phyloP scores from a whole-genome alignment of 2,329 filamentous ascomycete species.

The Ophiostoma tasmaniense region DNA sequence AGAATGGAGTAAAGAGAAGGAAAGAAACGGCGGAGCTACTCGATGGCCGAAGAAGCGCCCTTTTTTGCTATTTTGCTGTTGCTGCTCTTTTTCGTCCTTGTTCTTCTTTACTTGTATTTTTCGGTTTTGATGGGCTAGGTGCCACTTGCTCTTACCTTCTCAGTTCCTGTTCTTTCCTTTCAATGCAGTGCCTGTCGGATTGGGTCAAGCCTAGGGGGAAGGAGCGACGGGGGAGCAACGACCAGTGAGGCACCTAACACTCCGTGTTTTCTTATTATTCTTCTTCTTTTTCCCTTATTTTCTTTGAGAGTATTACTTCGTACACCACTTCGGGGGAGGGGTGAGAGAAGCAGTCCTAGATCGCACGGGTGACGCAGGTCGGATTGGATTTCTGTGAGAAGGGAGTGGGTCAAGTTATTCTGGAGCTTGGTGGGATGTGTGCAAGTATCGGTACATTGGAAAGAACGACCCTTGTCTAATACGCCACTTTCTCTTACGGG shows the following conservation, averaged over 20 bases:
- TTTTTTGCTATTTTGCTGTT: conserved; percentile 16
- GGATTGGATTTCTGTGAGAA: conserved; percentile 9
- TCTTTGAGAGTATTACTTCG: too few species aligned
- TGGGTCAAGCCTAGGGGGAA: conserved; percentile 12
- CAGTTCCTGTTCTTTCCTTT: conserved; percentile 8
- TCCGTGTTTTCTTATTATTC: not conserved
- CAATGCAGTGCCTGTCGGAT: conserved; percentile 12
- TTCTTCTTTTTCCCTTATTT: not conserved
- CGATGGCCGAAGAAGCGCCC: conserved; percentile 7
- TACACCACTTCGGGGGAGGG: conserved; percentile 8
- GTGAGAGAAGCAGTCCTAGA: conserved; percentile 7
- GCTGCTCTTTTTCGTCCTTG: not conserved
- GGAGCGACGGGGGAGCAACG: conserved; percentile 17
- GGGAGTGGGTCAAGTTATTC: conserved; percentile 8
- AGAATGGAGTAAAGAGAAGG: conserved; percentile 14
- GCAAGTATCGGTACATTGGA: conserved; percentile 14
- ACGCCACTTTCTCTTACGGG: not conserved
- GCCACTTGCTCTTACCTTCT: conserved; percentile 9
- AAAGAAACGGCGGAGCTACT: conserved; percentile 14
- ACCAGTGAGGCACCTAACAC: not conserved
- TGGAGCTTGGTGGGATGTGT: conserved; percentile 1
- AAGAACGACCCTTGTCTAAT: conserved; percentile 3
- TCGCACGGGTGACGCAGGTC: conserved; percentile 12
- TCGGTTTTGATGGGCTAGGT: conserved; percentile 5
- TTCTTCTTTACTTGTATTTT: conserved; percentile 6